Evolutionary conservation across 2,329 filamentous ascomycete species (phyloP).

Genomic region (Fusarium temperatum): DNA sequence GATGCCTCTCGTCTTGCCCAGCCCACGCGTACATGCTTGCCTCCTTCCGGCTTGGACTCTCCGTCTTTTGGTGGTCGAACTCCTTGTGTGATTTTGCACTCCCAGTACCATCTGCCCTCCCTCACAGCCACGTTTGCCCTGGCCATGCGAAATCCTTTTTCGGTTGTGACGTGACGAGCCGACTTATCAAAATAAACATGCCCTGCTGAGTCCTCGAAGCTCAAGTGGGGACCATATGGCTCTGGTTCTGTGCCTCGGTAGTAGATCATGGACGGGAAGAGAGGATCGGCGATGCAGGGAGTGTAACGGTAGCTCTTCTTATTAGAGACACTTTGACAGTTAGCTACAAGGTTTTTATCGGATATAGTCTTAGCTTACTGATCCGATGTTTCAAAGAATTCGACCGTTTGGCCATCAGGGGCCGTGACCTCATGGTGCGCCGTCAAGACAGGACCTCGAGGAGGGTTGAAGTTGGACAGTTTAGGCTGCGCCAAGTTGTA

Average conservation of each 20-base stretch:
- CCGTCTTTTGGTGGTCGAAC: conserved; percentile 56
- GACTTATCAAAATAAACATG: conserved; percentile 84
- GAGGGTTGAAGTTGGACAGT: conserved; percentile 67
- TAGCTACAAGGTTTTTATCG: background rate
- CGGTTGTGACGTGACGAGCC: conserved; percentile 82
- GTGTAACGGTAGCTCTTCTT: conserved; percentile 86
- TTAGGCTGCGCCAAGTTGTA: conserved; percentile 74
- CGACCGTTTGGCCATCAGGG: conserved; percentile 59
- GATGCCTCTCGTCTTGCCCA: conserved; percentile 85
- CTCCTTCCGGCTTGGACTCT: conserved; percentile 57
- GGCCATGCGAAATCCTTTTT: conserved; percentile 92
- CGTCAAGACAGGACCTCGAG: conserved; percentile 66
- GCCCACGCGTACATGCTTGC: conserved; percentile 81
- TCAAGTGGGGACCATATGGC: conserved; percentile 85
- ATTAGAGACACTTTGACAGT: conserved; percentile 62
- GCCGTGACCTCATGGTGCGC: conserved; percentile 62
- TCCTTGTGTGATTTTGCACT: conserved; percentile 87
- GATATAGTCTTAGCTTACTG: conserved; percentile 58
- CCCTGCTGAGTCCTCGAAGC: conserved; percentile 89
- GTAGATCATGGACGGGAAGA: conserved; percentile 85
- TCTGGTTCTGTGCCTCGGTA: conserved; percentile 89
- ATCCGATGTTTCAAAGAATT: conserved; percentile 71
- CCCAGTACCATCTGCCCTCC: conserved; percentile 93
- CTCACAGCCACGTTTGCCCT: conserved; percentile 90
- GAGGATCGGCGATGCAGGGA: conserved; percentile 88